Conservation (phyloP, 495 filamentous ascomycete species). For the Copromyces sp. region DNA sequence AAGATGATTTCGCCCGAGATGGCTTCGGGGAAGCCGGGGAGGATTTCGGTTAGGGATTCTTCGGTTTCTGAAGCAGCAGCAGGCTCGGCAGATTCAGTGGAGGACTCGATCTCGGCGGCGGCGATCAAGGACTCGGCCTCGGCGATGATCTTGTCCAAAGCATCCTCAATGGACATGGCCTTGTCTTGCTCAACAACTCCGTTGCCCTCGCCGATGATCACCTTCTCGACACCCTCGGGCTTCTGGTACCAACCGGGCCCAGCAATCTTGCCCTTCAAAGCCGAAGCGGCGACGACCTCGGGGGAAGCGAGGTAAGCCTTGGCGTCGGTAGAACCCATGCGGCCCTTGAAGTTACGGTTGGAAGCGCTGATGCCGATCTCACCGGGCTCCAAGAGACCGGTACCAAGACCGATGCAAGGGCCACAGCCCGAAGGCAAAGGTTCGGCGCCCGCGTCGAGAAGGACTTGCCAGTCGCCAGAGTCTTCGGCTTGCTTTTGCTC, state of each 20-base stretch:
- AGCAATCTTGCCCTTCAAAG: constrained; percentile 63
- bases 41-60: constrained; percentile 45
- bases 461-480: constrained; percentile 75
- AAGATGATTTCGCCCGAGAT: constrained; percentile 60
- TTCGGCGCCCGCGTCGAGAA: constrained; percentile 71
- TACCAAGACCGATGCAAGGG: constrained; percentile 84
- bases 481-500: constrained; percentile 76
- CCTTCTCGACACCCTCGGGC: constrained; percentile 55
- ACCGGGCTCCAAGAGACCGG: constrained; percentile 70
- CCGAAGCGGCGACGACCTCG: constrained; percentile 86
- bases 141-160: constrained; percentile 56
- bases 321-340: constrained; percentile 76
- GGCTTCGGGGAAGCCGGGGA: constrained; percentile 60
- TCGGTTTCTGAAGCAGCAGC: constrained; percentile 13
- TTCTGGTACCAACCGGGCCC: constrained; percentile 74
- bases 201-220: constrained; percentile 61
- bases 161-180: constrained; percentile 52
- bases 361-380: constrained; percentile 84
- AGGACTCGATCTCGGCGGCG: constrained; percentile 23
- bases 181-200: constrained; percentile 51
- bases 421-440: constrained; percentile 73
- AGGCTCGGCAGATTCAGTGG: constrained; percentile 11
- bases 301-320: constrained; percentile 85
- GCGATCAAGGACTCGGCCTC: constrained; percentile 56
- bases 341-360: constrained; percentile 90